Conservation (phyloP, 768 basidiomycete genomes). For the Polyporus arcularius region DNA sequence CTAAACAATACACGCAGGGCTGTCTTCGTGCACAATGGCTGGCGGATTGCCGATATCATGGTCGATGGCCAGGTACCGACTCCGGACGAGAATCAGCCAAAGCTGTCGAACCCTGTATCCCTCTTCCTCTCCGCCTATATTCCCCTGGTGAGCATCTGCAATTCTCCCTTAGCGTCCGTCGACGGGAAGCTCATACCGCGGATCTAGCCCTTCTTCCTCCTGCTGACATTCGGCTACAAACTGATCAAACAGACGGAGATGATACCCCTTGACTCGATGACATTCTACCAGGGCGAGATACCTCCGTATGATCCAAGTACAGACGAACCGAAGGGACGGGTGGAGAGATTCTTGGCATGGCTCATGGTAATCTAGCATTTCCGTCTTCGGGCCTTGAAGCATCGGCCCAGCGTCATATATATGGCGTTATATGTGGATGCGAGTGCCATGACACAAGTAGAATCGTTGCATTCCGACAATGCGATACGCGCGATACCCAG, state of each 20-base stretch:
- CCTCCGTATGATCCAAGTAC: not conserved
- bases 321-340: not conserved
- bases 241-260: slow-evolving; percentile 30
- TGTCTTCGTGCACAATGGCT: slow-evolving; percentile 28
- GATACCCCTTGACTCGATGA: slow-evolving; percentile 26
- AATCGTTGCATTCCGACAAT: too few species aligned
- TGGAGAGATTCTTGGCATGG: slow-evolving; percentile 16
- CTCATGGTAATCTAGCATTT: slow-evolving; percentile 10
- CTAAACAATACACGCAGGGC: slow-evolving; percentile 11
- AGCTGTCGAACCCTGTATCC: slow-evolving; percentile 13
- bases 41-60: slow-evolving; percentile 22
- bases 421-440: too few species aligned
- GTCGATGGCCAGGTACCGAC: slow-evolving; percentile 2
- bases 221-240: slow-evolving; percentile 31
- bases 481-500: too few species aligned
- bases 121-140: slow-evolving; percentile 29
- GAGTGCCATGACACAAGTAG: too few species aligned
- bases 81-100: not conserved
- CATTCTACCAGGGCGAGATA: slow-evolving; percentile 15
- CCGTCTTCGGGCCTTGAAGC: too few species aligned
- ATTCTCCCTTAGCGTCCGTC: too few species aligned
- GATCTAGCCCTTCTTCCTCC: slow-evolving; percentile 26
- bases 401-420: too few species aligned
- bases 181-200: too few species aligned
- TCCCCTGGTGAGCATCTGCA: slow-evolving; percentile 21